Percentiles rank a stretch among this genome's conserved stretches.
Evolutionary conservation across 139 green algal genomes (phyloP).

Genomic region (Micractinium sp.): DNA sequence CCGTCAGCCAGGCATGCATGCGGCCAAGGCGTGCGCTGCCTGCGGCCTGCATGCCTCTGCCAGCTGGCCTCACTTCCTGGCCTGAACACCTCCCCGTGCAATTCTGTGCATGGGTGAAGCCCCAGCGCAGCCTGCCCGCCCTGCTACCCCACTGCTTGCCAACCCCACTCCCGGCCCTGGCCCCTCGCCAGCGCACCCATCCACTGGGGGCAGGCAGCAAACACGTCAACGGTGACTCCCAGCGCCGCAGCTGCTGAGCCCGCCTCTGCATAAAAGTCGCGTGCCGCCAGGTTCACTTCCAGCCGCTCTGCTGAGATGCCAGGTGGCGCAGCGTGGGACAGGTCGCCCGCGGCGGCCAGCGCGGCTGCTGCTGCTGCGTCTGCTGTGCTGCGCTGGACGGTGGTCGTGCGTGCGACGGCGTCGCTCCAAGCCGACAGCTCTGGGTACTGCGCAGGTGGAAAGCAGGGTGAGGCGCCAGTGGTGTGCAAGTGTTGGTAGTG

Average conservation of each 20-base stretch:
- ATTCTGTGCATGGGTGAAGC: too few relatives aligned
- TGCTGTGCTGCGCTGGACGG: background rate
- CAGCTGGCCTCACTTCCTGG: too few relatives aligned
- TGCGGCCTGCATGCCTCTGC: too few relatives aligned
- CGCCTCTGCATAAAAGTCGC: conserved; percentile 76
- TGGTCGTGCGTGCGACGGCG: background rate
- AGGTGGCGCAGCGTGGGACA: conserved; percentile 18
- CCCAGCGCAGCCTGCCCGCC: too few relatives aligned
- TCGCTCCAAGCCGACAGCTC: conserved; percentile 36
- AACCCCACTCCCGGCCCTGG: background rate
- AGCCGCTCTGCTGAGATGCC: conserved; percentile 3
- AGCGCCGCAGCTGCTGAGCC: conserved; percentile 75
- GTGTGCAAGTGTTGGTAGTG: too few relatives aligned
- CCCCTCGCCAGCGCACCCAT: background rate
- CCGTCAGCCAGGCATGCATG: too few relatives aligned
- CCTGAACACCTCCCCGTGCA: too few relatives aligned
- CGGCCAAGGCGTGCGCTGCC: too few relatives aligned
- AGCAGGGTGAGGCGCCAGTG: too few relatives aligned
- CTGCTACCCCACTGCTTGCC: background rate
- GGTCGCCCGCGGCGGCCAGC: background rate
- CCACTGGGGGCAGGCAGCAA: conserved; percentile 46
- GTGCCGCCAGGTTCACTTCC: conserved; percentile 25
- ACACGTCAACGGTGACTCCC: conserved; percentile 87
- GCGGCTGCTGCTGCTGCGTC: background rate
- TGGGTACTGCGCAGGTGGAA: conserved; percentile 13